Percentiles rank a stretch among this genome's conserved stretches.
phyloP scores from a whole-genome alignment of 1,139 yeast species.

The Pichia sp. region DNA sequence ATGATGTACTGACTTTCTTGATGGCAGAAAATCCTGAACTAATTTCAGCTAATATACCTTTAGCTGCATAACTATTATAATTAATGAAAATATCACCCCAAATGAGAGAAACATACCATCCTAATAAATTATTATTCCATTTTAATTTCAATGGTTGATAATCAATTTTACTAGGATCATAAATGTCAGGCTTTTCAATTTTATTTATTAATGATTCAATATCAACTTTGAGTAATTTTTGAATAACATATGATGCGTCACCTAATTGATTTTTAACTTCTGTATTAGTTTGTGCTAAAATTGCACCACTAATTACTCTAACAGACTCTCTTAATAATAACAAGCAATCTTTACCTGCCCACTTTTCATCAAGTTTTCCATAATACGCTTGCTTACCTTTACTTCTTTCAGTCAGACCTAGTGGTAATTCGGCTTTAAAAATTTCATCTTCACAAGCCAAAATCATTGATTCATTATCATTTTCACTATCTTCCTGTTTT shows the following conservation, averaged over 20 bases:
- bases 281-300: constrained; percentile 35
- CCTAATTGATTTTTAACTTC: constrained; percentile 1
- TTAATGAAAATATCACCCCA: constrained; percentile 60
- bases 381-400: constrained; percentile 53
- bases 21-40: constrained; percentile 41
- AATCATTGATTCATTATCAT: constrained; percentile 2
- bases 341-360: constrained; percentile 59
- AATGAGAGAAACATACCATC: constrained; percentile 69
- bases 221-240: constrained; percentile 22
- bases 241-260: constrained; percentile 18
- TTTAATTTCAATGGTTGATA: constrained; percentile 48
- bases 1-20: constrained; percentile 40
- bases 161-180: constrained; percentile 25
- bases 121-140: constrained; percentile 61
- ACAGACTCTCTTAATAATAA: constrained; percentile 35
- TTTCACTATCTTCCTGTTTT: too few species aligned
- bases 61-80: constrained; percentile 26
- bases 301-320: constrained; percentile 32
- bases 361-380: constrained; percentile 43
- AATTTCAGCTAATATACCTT: constrained; percentile 23
- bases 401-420: constrained; percentile 57
- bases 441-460: constrained; percentile 19
- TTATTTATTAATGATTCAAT: constrained; percentile 12
- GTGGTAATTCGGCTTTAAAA: constrained; percentile 42
- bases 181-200: constrained; percentile 35